Conservation (phyloP, 2,329 filamentous ascomycete genomes). For the Arthrobotrys sphaeroides region DNA sequence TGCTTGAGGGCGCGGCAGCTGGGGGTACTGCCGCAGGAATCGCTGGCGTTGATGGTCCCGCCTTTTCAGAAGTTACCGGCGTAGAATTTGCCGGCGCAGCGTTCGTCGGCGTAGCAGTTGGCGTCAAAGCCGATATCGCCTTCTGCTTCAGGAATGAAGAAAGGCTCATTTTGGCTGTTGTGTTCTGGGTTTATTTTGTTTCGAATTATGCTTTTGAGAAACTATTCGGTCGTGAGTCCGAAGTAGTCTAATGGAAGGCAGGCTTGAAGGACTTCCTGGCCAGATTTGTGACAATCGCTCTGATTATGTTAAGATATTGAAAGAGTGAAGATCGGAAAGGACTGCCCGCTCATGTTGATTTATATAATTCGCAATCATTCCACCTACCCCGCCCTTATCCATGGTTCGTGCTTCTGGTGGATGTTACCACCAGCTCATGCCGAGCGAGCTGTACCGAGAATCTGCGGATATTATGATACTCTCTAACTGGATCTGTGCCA, state of each 20-base stretch:
- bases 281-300: background rate
- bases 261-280: background rate
- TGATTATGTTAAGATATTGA: slow-evolving; percentile 4
- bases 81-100: slow-evolving; percentile 55
- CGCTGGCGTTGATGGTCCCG: slow-evolving; percentile 2
- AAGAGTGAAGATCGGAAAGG: background rate
- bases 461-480: slow-evolving; percentile 19
- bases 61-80: slow-evolving; percentile 51
- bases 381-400: background rate
- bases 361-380: slow-evolving; percentile 11
- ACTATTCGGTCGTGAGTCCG: background rate
- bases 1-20: slow-evolving; percentile 1
- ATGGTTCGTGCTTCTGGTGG: slow-evolving; percentile 2
- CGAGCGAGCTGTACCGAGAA: slow-evolving; percentile 3
- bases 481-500: slow-evolving; percentile 10
- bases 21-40: background rate
- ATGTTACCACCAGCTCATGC: background rate
- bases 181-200: background rate
- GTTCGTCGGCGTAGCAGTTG: slow-evolving; percentile 53
- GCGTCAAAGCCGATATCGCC: slow-evolving; percentile 53
- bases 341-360: background rate
- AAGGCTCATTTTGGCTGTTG: slow-evolving; percentile 25
- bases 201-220: slow-evolving; percentile 1
- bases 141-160: slow-evolving; percentile 21
- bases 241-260: background rate